Evolutionary conservation across 768 basidiomycete genomes (phyloP).

Genomic region (Cystofilobasidium ferigula): DNA sequence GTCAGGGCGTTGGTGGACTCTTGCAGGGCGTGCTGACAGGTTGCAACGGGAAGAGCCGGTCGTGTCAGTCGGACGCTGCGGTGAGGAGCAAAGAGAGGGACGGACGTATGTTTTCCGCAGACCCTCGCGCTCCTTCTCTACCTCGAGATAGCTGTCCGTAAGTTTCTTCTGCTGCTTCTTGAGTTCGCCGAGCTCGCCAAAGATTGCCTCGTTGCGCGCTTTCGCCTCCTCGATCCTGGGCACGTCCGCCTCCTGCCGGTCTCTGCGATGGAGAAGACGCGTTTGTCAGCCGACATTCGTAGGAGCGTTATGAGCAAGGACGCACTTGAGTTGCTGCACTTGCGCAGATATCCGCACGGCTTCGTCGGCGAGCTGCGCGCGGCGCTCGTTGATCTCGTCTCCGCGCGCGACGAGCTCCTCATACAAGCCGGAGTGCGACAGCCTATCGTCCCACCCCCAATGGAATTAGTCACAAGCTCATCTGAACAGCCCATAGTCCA

Average conservation of each 20-base stretch:
- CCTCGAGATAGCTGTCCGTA: conserved; percentile 30
- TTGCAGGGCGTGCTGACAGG: background rate
- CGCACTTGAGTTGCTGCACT: conserved; percentile 13
- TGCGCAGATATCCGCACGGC: background rate
- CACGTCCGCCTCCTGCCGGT: conserved; percentile 9
- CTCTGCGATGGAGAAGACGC: background rate
- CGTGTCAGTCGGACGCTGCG: background rate
- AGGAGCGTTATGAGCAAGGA: background rate
- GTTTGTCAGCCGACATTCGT: background rate
- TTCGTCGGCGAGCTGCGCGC: conserved; percentile 4
- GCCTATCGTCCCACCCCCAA: background rate
- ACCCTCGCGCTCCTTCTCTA: background rate
- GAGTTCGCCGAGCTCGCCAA: conserved; percentile 46
- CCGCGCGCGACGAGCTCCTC: conserved; percentile 14
- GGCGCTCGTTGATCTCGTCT: conserved; percentile 12
- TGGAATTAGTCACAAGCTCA: background rate
- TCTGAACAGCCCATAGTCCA: conserved; percentile 19
- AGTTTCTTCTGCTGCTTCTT: conserved; percentile 60
- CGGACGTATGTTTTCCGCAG: conserved; percentile 49
- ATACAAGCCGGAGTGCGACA: conserved; percentile 7
- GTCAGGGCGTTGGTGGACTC: conserved; percentile 27
- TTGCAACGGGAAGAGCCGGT: background rate
- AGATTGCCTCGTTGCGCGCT: conserved; percentile 5
- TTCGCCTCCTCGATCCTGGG: conserved; percentile 14
- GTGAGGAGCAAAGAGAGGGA: conserved; percentile 9